Evolutionary conservation across 1,284 basidiomycete genomes (phyloP).

Genomic region (Cystobasidium slooffiae): DNA sequence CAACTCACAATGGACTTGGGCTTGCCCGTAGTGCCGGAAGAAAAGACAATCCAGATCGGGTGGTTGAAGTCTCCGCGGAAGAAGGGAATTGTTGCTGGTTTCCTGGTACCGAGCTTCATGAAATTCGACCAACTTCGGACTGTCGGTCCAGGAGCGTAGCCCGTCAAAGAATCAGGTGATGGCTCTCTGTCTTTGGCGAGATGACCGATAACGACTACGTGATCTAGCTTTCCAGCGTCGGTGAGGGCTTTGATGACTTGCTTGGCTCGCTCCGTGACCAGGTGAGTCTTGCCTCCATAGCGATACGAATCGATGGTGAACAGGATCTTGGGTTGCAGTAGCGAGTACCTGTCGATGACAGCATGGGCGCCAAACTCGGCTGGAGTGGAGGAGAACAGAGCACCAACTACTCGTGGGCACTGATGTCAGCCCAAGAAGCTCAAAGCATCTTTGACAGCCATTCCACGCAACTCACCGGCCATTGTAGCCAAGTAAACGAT

Average conservation of each 20-base stretch:
- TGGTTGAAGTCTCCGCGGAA: slow-evolving; percentile 48
- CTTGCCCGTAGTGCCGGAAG: slow-evolving; percentile 57
- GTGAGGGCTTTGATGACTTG: slow-evolving; percentile 30
- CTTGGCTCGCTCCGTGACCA: slow-evolving; percentile 18
- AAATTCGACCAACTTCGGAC: slow-evolving; percentile 46
- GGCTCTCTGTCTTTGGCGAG: slow-evolving; percentile 51
- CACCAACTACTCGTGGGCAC: slow-evolving; percentile 40
- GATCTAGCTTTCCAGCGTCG: slow-evolving; percentile 51
- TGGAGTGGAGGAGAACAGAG: slow-evolving; percentile 50
- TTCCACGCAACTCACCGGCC: slow-evolving; percentile 2
- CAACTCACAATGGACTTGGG: slow-evolving; percentile 55
- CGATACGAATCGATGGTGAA: slow-evolving; percentile 56
- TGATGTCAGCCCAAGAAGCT: too few relatives aligned
- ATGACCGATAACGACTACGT: slow-evolving; percentile 54
- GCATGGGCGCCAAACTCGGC: slow-evolving; percentile 51
- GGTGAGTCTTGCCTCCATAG: slow-evolving; percentile 55
- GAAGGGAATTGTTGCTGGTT: slow-evolving; percentile 50
- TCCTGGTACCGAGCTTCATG: slow-evolving; percentile 44
- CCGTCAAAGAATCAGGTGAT: slow-evolving; percentile 27
- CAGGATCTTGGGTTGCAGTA: slow-evolving; percentile 56
- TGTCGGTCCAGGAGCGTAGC: slow-evolving; percentile 39
- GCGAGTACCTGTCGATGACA: slow-evolving; percentile 50
- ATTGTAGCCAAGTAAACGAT: slow-evolving; percentile 46
- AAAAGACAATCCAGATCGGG: slow-evolving; percentile 56
- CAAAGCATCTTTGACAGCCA: not conserved